Evolutionary conservation across 306 rosid genomes (phyloP).

Genomic region (Erythrophleum fordii): DNA sequence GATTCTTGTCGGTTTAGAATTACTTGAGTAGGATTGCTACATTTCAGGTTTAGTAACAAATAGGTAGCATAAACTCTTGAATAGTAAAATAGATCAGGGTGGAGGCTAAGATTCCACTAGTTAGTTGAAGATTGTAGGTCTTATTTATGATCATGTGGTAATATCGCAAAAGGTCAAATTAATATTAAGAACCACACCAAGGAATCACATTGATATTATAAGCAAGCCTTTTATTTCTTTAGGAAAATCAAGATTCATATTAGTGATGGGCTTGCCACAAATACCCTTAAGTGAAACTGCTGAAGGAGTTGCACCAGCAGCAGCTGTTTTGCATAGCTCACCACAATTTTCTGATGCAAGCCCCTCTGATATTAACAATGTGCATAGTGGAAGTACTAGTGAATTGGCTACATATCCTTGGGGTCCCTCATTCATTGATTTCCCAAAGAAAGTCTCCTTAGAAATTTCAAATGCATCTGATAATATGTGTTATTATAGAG

Average conservation of each 20-base stretch:
- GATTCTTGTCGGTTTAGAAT: slow-evolving; percentile 40
- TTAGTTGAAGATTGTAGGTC: neutral
- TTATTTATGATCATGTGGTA: slow-evolving; percentile 32
- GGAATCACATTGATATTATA: slow-evolving; percentile 31
- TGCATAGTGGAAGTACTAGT: slow-evolving; percentile 46
- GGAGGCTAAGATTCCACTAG: slow-evolving; percentile 18
- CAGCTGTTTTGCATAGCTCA: slow-evolving; percentile 59
- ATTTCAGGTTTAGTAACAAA: slow-evolving; percentile 38
- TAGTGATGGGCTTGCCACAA: slow-evolving; percentile 91
- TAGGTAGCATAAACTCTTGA: slow-evolving; percentile 28
- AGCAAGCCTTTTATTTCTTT: slow-evolving; percentile 27
- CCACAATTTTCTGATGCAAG: slow-evolving; percentile 63
- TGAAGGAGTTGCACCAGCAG: slow-evolving; percentile 54
- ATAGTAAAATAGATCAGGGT: slow-evolving; percentile 6
- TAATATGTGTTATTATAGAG: slow-evolving; percentile 47
- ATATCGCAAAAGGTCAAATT: slow-evolving; percentile 30
- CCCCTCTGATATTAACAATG: slow-evolving; percentile 56
- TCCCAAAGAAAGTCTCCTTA: slow-evolving; percentile 50
- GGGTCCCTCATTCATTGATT: slow-evolving; percentile 65
- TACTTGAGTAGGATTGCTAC: slow-evolving; percentile 31
- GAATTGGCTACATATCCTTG: slow-evolving; percentile 44
- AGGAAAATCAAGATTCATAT: slow-evolving; percentile 26
- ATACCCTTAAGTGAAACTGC: slow-evolving; percentile 59
- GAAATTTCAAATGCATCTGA: slow-evolving; percentile 59
- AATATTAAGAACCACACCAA: slow-evolving; percentile 27